Percentiles rank a stretch among this genome's conserved stretches.
Conservation (phyloP, 192 early-diverging fungal genomes). For the Coemansia sp. region DNA sequence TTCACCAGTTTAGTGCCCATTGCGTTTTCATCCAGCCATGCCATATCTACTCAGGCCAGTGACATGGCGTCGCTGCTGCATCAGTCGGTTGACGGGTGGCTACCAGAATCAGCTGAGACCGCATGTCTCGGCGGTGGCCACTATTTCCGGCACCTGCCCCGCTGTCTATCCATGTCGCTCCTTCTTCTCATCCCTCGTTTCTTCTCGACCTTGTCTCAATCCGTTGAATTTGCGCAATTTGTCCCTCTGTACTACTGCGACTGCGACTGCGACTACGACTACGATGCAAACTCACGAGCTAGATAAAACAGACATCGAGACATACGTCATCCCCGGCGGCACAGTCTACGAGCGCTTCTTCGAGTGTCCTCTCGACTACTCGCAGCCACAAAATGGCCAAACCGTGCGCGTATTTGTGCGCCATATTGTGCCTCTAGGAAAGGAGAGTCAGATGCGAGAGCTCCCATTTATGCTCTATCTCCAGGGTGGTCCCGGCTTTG, state of each 20-base stretch:
- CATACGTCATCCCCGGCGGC: slow-evolving; percentile 56
- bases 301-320: slow-evolving; percentile 54
- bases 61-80: background rate
- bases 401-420: slow-evolving; percentile 56
- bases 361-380: slow-evolving; percentile 57
- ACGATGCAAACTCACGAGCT: slow-evolving; percentile 34
- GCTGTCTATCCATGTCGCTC: background rate
- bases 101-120: background rate
- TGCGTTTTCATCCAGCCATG: background rate
- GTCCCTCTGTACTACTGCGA: background rate
- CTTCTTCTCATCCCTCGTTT: background rate
- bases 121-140: background rate
- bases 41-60: background rate
- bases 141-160: background rate
- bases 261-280: background rate
- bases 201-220: background rate
- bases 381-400: slow-evolving; percentile 16
- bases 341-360: slow-evolving; percentile 62
- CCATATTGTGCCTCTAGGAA: slow-evolving; percentile 58
- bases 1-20: too few relatives aligned
- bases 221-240: slow-evolving; percentile 1
- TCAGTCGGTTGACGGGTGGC: background rate
- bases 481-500: slow-evolving; percentile 64
- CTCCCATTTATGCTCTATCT: slow-evolving; percentile 60
- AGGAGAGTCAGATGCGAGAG: slow-evolving; percentile 48